Percentiles rank a stretch among this genome's conserved stretches.
These are phyloP conservation scores for Panellus pusillus DNA, from an alignment of 768 basidiomycete genomes.

Conservation along the genomic window DNA sequence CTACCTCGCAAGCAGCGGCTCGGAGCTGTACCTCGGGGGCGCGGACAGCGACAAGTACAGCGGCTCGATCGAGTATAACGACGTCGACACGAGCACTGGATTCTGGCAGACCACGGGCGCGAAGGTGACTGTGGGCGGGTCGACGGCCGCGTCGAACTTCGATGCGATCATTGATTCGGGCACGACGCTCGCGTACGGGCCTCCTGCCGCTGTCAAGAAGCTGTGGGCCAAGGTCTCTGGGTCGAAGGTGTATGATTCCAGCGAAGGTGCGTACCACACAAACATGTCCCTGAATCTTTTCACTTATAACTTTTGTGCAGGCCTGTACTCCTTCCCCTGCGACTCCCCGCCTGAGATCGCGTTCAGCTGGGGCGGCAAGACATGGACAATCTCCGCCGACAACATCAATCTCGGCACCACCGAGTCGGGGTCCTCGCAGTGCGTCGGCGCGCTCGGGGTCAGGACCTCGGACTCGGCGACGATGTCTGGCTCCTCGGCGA, in stretches of 20 bases:
- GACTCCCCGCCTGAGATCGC: slow-evolving; percentile 23
- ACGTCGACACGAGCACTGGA: slow-evolving; percentile 21
- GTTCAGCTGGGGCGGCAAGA: slow-evolving; percentile 36
- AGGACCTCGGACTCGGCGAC: slow-evolving; percentile 25
- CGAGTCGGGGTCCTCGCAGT: slow-evolving; percentile 41
- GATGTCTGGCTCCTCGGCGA: slow-evolving; percentile 36
- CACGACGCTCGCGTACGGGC: slow-evolving; percentile 34
- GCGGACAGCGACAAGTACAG: slow-evolving; percentile 44
- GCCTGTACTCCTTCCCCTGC: slow-evolving; percentile 21
- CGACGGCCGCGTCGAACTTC: slow-evolving; percentile 3
- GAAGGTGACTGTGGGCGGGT: slow-evolving; percentile 13
- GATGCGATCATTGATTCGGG: slow-evolving; percentile 37
- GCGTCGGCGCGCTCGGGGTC: slow-evolving; percentile 54
- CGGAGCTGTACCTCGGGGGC: slow-evolving; percentile 55
- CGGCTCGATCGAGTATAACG: slow-evolving; percentile 37
- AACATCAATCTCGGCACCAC: slow-evolving; percentile 36
- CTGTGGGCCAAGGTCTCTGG: slow-evolving; percentile 21
- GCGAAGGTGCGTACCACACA: neutral
- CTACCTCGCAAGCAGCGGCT: slow-evolving; percentile 37
- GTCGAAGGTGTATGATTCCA: slow-evolving; percentile 4
- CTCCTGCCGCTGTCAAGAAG: slow-evolving; percentile 15
- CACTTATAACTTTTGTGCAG: slow-evolving; percentile 27
- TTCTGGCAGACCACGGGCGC: slow-evolving; percentile 27
- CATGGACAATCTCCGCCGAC: slow-evolving; percentile 43
- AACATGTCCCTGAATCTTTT: slow-evolving; percentile 18